Base-by-base conservation (phyloP, 371 early-diverging fungal genomes). In the Syncephalastrum monosporum region DNA sequence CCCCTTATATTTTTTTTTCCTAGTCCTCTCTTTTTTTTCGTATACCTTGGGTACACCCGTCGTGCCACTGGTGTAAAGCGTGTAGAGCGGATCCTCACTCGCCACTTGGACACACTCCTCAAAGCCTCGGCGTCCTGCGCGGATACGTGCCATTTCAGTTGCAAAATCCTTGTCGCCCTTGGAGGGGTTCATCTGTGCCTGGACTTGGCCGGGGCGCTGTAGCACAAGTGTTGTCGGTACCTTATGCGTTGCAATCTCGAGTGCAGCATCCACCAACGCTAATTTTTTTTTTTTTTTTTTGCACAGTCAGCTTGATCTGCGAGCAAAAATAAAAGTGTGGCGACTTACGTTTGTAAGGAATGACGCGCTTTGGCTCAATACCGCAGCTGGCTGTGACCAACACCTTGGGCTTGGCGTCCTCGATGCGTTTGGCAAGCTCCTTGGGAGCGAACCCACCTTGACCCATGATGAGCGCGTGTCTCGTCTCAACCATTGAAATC, bases 1-100 rank as follows among this genome's bases (percentile, higher is more conserved):
- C 38, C 38, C 38, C 38, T 10, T 10, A 8, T 33, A 2, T 27
- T 27, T 4, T 27, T 5, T 27, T 5, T n/a, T n/a, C n/a, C n/a
- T n/a, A n/a, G n/a, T n/a, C n/a, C n/a, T n/a, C n/a, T n/a, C n/a
- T 27, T 27, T 27, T 4, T 27, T 5, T 27, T 5, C 7, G 0
- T 27, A 27, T 27, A 79, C 87, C 79, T 92, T 93, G 19, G 92
- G 92, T 5, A 75, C 66, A 1, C 91, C 93, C 0, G 92, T 92
- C 12, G 91, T 91, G 6, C 97, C 97, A 61, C 89, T 88, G 4
- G 97, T 97, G 79, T 97, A 97, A 10, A 97, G 79, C 54, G 54
- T 57, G 62, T 96, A 98, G 2, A 98, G 75, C 0, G 94, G 93
- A 67, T 96, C 91, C 60, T 91, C 89, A 48, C 91, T 81, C n/a